Percentiles rank a stretch among this genome's conserved stretches.
These are phyloP conservation scores for Nannizzia gypsea DNA, from an alignment of 2,329 filamentous ascomycete genomes.

Conservation along the genomic window DNA sequence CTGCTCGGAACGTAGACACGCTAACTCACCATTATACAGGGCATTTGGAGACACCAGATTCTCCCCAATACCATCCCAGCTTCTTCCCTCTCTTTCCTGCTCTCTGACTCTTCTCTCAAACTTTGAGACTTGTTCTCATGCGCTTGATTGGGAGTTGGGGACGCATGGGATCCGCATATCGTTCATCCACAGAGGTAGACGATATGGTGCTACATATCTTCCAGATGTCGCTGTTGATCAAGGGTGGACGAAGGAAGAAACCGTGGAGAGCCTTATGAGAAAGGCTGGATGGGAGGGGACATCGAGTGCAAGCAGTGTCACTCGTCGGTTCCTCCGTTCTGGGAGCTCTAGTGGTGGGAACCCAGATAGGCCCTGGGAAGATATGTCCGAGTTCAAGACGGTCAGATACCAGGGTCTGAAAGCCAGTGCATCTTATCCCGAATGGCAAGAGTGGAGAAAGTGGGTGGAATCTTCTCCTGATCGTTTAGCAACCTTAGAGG, in stretches of 20 bases:
- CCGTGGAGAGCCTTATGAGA: slow-evolving; percentile 75
- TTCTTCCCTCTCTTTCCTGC: slow-evolving; percentile 39
- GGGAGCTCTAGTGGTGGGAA: slow-evolving; percentile 19
- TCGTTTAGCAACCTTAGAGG: slow-evolving; percentile 6
- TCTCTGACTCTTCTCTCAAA: slow-evolving; percentile 73
- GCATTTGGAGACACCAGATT: slow-evolving; percentile 55
- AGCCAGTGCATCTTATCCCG: slow-evolving; percentile 54
- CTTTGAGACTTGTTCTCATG: slow-evolving; percentile 62
- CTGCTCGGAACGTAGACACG: background rate
- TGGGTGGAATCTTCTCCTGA: slow-evolving; percentile 42
- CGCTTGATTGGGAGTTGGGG: slow-evolving; percentile 78
- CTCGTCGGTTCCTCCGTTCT: slow-evolving; percentile 32
- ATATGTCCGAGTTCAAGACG: slow-evolving; percentile 60
- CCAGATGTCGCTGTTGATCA: slow-evolving; percentile 87
- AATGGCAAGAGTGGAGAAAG: slow-evolving; percentile 69
- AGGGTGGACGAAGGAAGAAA: slow-evolving; percentile 90
- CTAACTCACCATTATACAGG: slow-evolving; percentile 9
- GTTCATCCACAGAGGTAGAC: slow-evolving; percentile 60
- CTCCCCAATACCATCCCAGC: slow-evolving; percentile 41
- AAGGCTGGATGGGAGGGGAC: slow-evolving; percentile 83
- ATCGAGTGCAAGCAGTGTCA: slow-evolving; percentile 22
- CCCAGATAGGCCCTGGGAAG: slow-evolving; percentile 50
- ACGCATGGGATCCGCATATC: slow-evolving; percentile 76
- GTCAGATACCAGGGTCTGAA: slow-evolving; percentile 81
- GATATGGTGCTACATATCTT: slow-evolving; percentile 79